Evolutionary conservation across 495 filamentous ascomycete species (phyloP), one percentile per base, ranked within the genome.

Genomic region (Ramalina intermedia): DNA sequence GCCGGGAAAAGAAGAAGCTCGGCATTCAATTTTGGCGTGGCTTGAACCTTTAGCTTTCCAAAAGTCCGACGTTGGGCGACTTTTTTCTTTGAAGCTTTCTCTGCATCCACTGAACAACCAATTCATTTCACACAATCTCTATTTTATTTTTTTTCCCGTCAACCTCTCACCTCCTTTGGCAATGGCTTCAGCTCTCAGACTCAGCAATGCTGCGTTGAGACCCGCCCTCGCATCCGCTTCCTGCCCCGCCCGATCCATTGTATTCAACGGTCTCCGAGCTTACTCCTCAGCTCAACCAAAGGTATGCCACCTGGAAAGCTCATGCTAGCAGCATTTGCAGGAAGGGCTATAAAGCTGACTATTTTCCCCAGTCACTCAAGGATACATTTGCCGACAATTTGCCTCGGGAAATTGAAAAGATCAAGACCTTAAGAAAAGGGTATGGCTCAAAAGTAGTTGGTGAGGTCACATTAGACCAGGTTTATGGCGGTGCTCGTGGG

Each of bases 381-480:
- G 91, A 99, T 61, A 88, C 86, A 65, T 99, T 99, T 66, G 89
- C 90, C 62, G 91, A 89, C 65, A 81, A 86, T 62, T 77, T 98
- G 46, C 91, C 91, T 52, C 84, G 78, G 62, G 88, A 96, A 77
- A 83, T 95, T 67, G 93, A 99, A 70, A 84, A 96, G 79, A 88
- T 99, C 70, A 99, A 96, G 85, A 82, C 87, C 64, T 78, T 99
- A 59, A 73, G 85, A 63, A 94, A 95, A 74, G 90, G 93, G 56
- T 78, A 91, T 65, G 91, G 91, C 65, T 86, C 73, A 72, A 96
- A 87, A 69, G 84, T 96, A 55, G 71, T 99, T 58, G 88, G 90
- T 61, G 88, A 99, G 76, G 86, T 99, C 64, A 99, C 93, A 50
- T 81, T 99, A 59, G 91, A 96, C 74, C 93, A 99, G 71, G 91